Evolutionary conservation across 331 rosid species (phyloP).

Genomic region (Cydonia oblonga): DNA sequence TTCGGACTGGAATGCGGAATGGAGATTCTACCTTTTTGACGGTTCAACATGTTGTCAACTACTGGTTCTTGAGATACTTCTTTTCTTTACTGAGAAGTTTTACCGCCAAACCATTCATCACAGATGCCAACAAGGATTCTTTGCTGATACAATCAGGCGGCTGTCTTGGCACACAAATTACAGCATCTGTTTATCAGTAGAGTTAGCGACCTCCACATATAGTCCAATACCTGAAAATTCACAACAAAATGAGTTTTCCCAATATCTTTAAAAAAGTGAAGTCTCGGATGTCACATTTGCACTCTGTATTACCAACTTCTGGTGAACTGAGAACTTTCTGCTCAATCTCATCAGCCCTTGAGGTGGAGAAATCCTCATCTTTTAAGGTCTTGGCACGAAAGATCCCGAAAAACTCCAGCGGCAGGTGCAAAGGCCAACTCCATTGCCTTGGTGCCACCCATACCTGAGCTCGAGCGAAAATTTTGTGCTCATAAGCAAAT

Average conservation of each 20-base stretch:
- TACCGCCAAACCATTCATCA: constrained; percentile 85
- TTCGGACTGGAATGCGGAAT: background rate
- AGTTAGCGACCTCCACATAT: constrained; percentile 89
- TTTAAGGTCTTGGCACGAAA: constrained; percentile 69
- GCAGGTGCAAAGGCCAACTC: constrained; percentile 98
- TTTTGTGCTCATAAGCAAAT: constrained; percentile 91
- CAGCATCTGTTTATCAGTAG: constrained; percentile 86
- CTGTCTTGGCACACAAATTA: constrained; percentile 80
- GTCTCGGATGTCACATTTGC: background rate
- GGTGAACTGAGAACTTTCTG: constrained; percentile 90
- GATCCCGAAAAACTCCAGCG: constrained; percentile 78
- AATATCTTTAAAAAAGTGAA: background rate
- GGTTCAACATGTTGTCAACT: constrained; percentile 56
- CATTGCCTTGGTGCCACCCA: constrained; percentile 99
- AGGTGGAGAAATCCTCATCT: constrained; percentile 55
- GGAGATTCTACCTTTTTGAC: constrained; percentile 60
- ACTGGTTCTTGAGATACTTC: constrained; percentile 74
- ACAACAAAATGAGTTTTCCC: constrained; percentile 22
- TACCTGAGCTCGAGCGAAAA: constrained; percentile 69
- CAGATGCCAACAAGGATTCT: constrained; percentile 82
- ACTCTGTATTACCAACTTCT: constrained; percentile 70
- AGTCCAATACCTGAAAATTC: constrained; percentile 75
- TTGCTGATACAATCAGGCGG: constrained; percentile 86
- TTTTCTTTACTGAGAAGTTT: constrained; percentile 77
- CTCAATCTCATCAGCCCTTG: constrained; percentile 82